Evolutionary conservation across 805 yeast genomes (phyloP), one percentile per base, ranked within the genome.

Genomic region (Wickerhamiella slavikovae): DNA sequence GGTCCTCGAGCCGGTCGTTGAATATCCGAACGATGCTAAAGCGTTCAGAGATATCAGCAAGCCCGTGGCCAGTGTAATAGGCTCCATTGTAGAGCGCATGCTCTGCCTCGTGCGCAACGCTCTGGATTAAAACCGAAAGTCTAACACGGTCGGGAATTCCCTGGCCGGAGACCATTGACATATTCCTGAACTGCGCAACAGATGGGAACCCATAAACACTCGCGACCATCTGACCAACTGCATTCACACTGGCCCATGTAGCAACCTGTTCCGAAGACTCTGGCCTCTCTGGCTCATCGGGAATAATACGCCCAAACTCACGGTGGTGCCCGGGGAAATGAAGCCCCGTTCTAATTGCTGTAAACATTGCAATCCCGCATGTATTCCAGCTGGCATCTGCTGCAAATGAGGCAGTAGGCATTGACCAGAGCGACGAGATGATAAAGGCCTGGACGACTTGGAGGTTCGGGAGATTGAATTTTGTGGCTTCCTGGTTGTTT

Each of bases 331-430:
- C 85, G 0, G 82, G 89, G 15, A 82, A 64, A 44, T 89, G 93
- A 17, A 89, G 57, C 0, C 98, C 96, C 11, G 85, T 76, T 31
- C 95, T 57, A 20, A 83, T 74, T 0, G 95, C 96, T 45, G 80
- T 93, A 51, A 78, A 79, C 42, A 82, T 60, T 4, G 96, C 96
- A 27, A 79, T 71, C 0, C 95, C 96, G 15, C 80, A 73, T 1
- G 95, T 79, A 47, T 77, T 79, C 93, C 95, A 85, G 3, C 93
- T 75, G 5, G 93, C 75, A 47, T 89, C 96, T 0, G 96, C 93
- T 50, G 91, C 77, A 27, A 89, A 60, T 0, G 95, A 82, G 1
- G 96, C 80, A 0, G 94, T 79, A 22, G 83, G 62, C 3, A 95
- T 94, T 1, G 96, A 96, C 98, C 96, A 85, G 48, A 74, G 69